phyloP scores from a whole-genome alignment of 129 eudicot species.

The Artemisia argyi region DNA sequence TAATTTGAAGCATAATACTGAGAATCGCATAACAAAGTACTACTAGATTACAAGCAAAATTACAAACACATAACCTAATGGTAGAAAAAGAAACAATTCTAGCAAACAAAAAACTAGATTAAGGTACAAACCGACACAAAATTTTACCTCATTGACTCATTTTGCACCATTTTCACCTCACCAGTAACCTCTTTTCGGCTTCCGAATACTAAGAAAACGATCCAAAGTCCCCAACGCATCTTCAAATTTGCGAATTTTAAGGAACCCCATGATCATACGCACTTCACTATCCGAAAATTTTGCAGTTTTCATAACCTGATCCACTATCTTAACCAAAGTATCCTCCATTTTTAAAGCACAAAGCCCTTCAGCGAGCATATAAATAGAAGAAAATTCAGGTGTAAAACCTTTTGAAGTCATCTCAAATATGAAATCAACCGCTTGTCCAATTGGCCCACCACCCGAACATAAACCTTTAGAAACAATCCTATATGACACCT shows the following conservation, averaged over 20 bases:
- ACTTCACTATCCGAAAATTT: slow-evolving; percentile 58
- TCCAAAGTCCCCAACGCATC: slow-evolving; percentile 84
- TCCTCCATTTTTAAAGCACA: slow-evolving; percentile 80
- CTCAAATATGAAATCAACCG: slow-evolving; percentile 78
- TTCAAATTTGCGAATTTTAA: slow-evolving; percentile 73
- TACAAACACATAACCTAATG: slow-evolving; percentile 12
- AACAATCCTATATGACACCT: slow-evolving; percentile 64
- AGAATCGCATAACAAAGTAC: slow-evolving; percentile 2
- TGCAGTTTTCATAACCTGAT: slow-evolving; percentile 61
- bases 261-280: slow-evolving; percentile 76
- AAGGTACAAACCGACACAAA: slow-evolving; percentile 12
- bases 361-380: slow-evolving; percentile 94
- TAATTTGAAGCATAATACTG: background rate
- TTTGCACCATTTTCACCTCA: slow-evolving; percentile 25
- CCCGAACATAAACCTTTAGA: slow-evolving; percentile 85
- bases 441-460: slow-evolving; percentile 89
- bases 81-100: slow-evolving; percentile 10
- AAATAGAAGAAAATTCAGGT: slow-evolving; percentile 72
- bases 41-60: slow-evolving; percentile 16
- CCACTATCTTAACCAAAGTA: slow-evolving; percentile 62
- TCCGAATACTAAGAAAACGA: slow-evolving; percentile 52
- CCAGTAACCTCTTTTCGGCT: slow-evolving; percentile 66
- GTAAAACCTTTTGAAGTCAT: slow-evolving; percentile 66
- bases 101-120: slow-evolving; percentile 12
- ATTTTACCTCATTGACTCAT: slow-evolving; percentile 1